Percentiles rank a stretch among this genome's conserved stretches.
Evolutionary conservation across 2,329 filamentous ascomycete genomes (phyloP).

Genomic region (Neurospora sp.): DNA sequence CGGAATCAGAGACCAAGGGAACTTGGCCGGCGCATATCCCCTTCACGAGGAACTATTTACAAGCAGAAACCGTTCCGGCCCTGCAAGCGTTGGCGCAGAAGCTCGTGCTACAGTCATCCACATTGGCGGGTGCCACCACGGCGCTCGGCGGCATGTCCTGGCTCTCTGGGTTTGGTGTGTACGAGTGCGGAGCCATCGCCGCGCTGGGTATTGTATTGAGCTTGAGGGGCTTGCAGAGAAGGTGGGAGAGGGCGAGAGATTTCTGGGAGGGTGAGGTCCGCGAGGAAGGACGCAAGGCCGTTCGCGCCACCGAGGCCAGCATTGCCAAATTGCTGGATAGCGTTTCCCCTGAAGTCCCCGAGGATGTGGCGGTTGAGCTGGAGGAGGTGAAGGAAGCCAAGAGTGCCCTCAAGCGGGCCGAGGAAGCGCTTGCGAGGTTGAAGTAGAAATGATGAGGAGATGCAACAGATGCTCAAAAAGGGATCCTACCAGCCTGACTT

Average conservation of each 20-base stretch:
- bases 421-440: constrained; percentile 37
- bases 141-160: constrained; percentile 48
- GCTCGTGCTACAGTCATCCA: constrained; percentile 64
- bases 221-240: constrained; percentile 47
- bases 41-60: constrained; percentile 55
- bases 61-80: constrained; percentile 56
- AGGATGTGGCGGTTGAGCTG: constrained; percentile 16
- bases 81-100: constrained; percentile 64
- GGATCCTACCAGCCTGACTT: not conserved
- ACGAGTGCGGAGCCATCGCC: constrained; percentile 52
- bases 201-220: constrained; percentile 52
- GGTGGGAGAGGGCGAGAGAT: constrained; percentile 48
- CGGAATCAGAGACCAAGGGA: constrained; percentile 11
- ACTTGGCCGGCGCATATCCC: constrained; percentile 70
- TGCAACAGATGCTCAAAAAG: not conserved
- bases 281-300: constrained; percentile 54
- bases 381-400: constrained; percentile 30
- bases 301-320: constrained; percentile 44
- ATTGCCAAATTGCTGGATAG: constrained; percentile 36
- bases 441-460: constrained; percentile 24
- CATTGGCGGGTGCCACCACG: constrained; percentile 55
- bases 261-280: constrained; percentile 60
- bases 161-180: constrained; percentile 43
- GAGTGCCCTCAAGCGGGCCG: constrained; percentile 37
- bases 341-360: constrained; percentile 13